Percentiles rank a stretch among this genome's conserved stretches.
Conservation (phyloP, 176 grass and related monocot genomes). For the Pontederia paniculata region DNA sequence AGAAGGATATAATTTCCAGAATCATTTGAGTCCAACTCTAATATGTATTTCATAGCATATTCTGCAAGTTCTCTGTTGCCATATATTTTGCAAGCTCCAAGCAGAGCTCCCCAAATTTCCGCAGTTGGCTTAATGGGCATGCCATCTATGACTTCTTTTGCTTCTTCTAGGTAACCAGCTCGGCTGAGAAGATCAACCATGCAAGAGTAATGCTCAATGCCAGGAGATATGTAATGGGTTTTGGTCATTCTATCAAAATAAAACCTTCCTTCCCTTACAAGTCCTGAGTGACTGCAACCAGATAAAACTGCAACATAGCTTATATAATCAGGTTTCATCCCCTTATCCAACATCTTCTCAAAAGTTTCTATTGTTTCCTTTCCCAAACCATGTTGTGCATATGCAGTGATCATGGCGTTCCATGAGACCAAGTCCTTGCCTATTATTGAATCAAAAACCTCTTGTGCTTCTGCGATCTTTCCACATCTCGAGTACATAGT, state of each 20-base stretch:
- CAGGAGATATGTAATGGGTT: slow-evolving; percentile 52
- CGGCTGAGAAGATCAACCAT: slow-evolving; percentile 93
- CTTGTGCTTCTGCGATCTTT: slow-evolving; percentile 66
- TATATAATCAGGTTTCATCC: slow-evolving; percentile 76
- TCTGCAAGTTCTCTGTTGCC: slow-evolving; percentile 62
- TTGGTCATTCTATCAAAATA: slow-evolving; percentile 79
- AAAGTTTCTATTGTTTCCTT: slow-evolving; percentile 67
- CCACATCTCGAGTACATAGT: slow-evolving; percentile 94
- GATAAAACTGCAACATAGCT: slow-evolving; percentile 91
- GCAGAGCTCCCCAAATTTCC: slow-evolving; percentile 85
- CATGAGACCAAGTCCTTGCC: slow-evolving; percentile 83
- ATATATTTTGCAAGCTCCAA: slow-evolving; percentile 69
- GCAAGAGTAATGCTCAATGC: slow-evolving; percentile 82
- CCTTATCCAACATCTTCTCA: slow-evolving; percentile 48
- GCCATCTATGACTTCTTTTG: slow-evolving; percentile 52
- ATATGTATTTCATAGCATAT: slow-evolving; percentile 51
- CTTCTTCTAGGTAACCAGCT: slow-evolving; percentile 58
- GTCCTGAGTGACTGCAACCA: slow-evolving; percentile 69
- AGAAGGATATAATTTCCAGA: slow-evolving; percentile 91
- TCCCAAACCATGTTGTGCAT: slow-evolving; percentile 86
- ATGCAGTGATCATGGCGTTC: slow-evolving; percentile 96
- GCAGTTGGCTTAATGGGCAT: slow-evolving; percentile 77
- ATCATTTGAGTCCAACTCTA: slow-evolving; percentile 66
- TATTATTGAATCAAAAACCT: slow-evolving; percentile 47
- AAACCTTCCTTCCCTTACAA: slow-evolving; percentile 54